A percentile compares a stretch with the other conserved stretches of the same genome.
Conservation (phyloP, 768 basidiomycete genomes). For the Amanita brunnescens region DNA sequence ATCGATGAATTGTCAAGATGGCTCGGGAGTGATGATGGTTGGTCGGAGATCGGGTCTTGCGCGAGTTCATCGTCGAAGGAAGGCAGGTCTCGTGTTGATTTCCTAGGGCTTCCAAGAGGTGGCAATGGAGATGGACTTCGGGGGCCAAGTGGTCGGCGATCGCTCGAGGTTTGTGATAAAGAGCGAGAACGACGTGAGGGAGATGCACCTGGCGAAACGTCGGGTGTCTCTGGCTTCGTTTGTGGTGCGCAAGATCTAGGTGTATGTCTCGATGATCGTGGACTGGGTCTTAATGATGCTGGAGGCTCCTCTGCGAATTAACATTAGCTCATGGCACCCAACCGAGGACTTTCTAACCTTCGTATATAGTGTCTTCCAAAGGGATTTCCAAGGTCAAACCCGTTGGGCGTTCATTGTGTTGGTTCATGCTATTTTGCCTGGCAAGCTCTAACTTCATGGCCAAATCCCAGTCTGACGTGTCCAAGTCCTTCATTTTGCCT, state of each 20-base stretch:
- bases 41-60: slow-evolving; percentile 24
- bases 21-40: slow-evolving; percentile 16
- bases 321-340: slow-evolving; percentile 6
- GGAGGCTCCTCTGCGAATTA: slow-evolving; percentile 49
- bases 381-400: slow-evolving; percentile 35
- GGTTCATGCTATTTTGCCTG: slow-evolving; percentile 74
- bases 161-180: slow-evolving; percentile 38
- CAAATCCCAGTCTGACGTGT: slow-evolving; percentile 71
- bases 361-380: slow-evolving; percentile 65
- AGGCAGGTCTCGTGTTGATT: slow-evolving; percentile 26
- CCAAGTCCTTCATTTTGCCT: slow-evolving; percentile 31
- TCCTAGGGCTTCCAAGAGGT: slow-evolving; percentile 30
- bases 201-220: slow-evolving; percentile 19
- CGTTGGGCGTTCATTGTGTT: slow-evolving; percentile 39
- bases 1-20: slow-evolving; percentile 27
- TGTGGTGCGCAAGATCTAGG: slow-evolving; percentile 40
- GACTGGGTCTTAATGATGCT: slow-evolving; percentile 42
- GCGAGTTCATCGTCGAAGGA: slow-evolving; percentile 39
- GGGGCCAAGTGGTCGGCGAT: slow-evolving; percentile 65
- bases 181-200: slow-evolving; percentile 32
- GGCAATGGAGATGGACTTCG: slow-evolving; percentile 67
- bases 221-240: slow-evolving; percentile 30
- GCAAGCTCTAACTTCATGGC: slow-evolving; percentile 75
- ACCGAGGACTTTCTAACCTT: slow-evolving; percentile 39
- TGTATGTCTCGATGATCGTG: slow-evolving; percentile 39